Conservation (phyloP, 352 stramenopile genomes). For the Phytophthora colocasiae region DNA sequence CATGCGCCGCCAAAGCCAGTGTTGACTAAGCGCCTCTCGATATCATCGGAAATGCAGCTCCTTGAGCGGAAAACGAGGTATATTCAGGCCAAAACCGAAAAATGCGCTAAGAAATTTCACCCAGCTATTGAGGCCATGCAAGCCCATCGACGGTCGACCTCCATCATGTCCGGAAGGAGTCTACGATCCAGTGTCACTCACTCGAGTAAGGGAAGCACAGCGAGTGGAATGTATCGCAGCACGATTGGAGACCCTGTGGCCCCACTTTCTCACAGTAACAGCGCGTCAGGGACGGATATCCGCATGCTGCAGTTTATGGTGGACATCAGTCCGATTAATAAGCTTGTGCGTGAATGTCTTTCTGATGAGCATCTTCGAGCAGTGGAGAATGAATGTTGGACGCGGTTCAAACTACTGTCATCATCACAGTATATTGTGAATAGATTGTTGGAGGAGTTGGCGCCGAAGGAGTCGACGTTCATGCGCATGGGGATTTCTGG, state of each 20-base stretch:
- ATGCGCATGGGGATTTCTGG: neutral
- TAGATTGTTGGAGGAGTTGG: slow-evolving; percentile 47
- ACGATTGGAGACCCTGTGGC: slow-evolving; percentile 23
- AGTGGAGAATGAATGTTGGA: slow-evolving; percentile 67
- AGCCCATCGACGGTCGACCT: slow-evolving; percentile 18
- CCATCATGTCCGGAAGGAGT: slow-evolving; percentile 15
- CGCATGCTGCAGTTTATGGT: slow-evolving; percentile 54
- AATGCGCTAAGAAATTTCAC: slow-evolving; percentile 42
- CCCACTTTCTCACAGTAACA: neutral
- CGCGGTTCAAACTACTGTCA: slow-evolving; percentile 48
- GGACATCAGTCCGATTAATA: slow-evolving; percentile 64
- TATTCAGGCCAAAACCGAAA: slow-evolving; percentile 54
- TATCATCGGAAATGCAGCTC: slow-evolving; percentile 49
- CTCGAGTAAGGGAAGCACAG: slow-evolving; percentile 18
- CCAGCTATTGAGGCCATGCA: slow-evolving; percentile 19
- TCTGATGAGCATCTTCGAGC: slow-evolving; percentile 44
- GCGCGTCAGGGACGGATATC: slow-evolving; percentile 12
- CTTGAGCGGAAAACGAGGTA: slow-evolving; percentile 76
- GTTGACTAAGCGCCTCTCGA: slow-evolving; percentile 18
- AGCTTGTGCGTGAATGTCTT: slow-evolving; percentile 49
- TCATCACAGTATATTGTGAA: slow-evolving; percentile 37
- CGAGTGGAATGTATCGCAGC: slow-evolving; percentile 17
- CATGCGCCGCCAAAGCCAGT: neutral
- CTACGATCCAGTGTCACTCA: slow-evolving; percentile 22
- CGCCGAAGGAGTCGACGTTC: slow-evolving; percentile 16